Evolutionary conservation across 2,329 filamentous ascomycete genomes (phyloP), one percentile per base, ranked within the genome.

Genomic region (Metarhizium album): DNA sequence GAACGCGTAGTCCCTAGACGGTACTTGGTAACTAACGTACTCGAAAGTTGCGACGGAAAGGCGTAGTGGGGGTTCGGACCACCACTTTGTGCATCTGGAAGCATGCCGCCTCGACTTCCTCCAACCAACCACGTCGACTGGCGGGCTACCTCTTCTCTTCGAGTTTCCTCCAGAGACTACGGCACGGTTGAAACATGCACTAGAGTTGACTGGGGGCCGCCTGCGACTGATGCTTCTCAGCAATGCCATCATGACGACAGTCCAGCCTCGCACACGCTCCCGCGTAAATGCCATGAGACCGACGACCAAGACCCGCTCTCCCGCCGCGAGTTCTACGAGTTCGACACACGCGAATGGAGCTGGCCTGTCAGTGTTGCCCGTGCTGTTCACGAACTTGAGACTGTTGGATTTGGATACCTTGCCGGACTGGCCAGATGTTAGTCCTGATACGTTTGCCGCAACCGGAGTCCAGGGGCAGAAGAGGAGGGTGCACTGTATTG

Each of bases 401-500:
- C 78, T 97, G 3, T 76, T 98, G 24, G 82, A 94, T 60, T 77
- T 97, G 29, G 86, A 95, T 60, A 71, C 77, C 47, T 76, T 76
- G 0, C 72, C 80, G 1, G 89, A 94, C 68, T 96, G 90, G 87
- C 91, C 91, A 0, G 75, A 70, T 18, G 86, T 96, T 51, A 82
- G 79, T 1, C 64, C 75, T 0, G 74, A 83, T 47, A 86, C 85
- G 2, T 88, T 97, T 62, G 72, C 75, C 3, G 82, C 76, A 52
- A 79, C 87, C 59, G 77, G 76, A 3, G 75, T 77, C 0, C 82
- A 84, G 55, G 86, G 86, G 49, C 86, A 91, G 66, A 93, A 91
- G 69, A 85, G 84, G 66, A 81, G 91, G 49, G 83, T 95, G 37
- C 82, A 87, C 59, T 82, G 82, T 53, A 81, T 90, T 37, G 93